Conservation (phyloP, 2,329 filamentous ascomycete genomes). For the Alternaria gaisen region DNA sequence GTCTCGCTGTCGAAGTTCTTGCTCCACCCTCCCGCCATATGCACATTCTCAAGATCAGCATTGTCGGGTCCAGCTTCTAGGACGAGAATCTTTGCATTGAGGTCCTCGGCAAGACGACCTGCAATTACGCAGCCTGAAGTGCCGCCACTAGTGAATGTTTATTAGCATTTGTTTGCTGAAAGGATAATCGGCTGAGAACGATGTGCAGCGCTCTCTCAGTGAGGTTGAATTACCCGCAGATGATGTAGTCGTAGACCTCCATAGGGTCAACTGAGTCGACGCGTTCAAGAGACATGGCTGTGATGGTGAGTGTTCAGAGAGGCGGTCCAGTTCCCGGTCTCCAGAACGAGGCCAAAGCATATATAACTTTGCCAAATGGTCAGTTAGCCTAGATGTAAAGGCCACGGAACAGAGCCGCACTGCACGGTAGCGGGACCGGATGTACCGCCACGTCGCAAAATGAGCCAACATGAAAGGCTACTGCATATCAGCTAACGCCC, state of each 20-base stretch:
- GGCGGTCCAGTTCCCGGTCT: not conserved
- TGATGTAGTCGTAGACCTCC: constrained; percentile 38
- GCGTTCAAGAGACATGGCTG: constrained; percentile 30
- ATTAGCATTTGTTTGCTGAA: not conserved
- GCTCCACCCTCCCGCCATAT: constrained; percentile 61
- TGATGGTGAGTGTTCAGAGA: not conserved
- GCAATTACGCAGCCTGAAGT: constrained; percentile 61
- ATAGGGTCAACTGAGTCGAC: constrained; percentile 27
- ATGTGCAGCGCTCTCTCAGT: not conserved
- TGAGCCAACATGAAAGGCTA: too few relatives aligned
- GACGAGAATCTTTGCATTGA: constrained; percentile 53
- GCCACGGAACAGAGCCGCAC: constrained; percentile 1
- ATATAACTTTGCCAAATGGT: not conserved
- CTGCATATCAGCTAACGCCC: not conserved
- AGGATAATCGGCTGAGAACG: too few relatives aligned
- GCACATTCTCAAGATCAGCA: constrained; percentile 57
- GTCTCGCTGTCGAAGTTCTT: constrained; percentile 60
- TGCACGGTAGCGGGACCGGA: not conserved
- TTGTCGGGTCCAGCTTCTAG: constrained; percentile 60
- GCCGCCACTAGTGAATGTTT: constrained; percentile 48
- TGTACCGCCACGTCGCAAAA: not conserved
- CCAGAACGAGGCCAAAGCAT: not conserved
- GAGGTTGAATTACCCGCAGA: constrained; percentile 31
- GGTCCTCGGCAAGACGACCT: constrained; percentile 58
- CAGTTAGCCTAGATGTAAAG: not conserved